phyloP scores from a whole-genome alignment of 805 yeast genomes.

The Sugiyamaella qingdaonensis region DNA sequence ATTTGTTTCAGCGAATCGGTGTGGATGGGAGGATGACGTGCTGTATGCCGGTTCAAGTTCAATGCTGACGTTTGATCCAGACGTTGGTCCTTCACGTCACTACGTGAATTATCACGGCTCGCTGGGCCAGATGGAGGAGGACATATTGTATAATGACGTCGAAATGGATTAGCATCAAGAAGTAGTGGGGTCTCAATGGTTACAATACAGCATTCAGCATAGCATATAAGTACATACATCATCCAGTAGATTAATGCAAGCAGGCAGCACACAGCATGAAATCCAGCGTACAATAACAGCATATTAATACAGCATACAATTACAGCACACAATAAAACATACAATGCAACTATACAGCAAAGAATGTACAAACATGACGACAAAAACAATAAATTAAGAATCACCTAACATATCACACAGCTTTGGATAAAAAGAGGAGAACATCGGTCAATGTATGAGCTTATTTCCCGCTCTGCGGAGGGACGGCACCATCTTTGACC shows the following conservation, averaged over 20 bases:
- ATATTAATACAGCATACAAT: too few species aligned
- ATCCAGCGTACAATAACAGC: too few species aligned
- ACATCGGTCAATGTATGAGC: too few species aligned
- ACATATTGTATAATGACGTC: slow-evolving; percentile 13
- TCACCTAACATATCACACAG: too few species aligned
- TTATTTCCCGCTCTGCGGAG: neutral
- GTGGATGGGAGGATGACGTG: slow-evolving; percentile 64
- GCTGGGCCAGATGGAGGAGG: slow-evolving; percentile 20
- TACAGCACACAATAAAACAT: too few species aligned
- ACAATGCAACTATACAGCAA: too few species aligned
- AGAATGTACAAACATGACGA: neutral
- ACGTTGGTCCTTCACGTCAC: neutral
- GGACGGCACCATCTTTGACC: slow-evolving; percentile 9
- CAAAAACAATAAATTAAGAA: neutral
- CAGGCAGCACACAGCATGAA: too few species aligned
- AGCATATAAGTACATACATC: neutral
- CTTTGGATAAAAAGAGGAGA: too few species aligned
- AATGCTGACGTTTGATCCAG: slow-evolving; percentile 45
- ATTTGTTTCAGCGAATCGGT: slow-evolving; percentile 62
- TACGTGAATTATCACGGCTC: slow-evolving; percentile 28
- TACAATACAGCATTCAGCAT: neutral
- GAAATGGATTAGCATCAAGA: slow-evolving; percentile 10
- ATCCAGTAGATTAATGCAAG: too few species aligned
- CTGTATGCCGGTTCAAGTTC: slow-evolving; percentile 28
- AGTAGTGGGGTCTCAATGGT: neutral